Evolutionary conservation across 345 rosid genomes (phyloP).

Genomic region (Noccaea bulbosa): DNA sequence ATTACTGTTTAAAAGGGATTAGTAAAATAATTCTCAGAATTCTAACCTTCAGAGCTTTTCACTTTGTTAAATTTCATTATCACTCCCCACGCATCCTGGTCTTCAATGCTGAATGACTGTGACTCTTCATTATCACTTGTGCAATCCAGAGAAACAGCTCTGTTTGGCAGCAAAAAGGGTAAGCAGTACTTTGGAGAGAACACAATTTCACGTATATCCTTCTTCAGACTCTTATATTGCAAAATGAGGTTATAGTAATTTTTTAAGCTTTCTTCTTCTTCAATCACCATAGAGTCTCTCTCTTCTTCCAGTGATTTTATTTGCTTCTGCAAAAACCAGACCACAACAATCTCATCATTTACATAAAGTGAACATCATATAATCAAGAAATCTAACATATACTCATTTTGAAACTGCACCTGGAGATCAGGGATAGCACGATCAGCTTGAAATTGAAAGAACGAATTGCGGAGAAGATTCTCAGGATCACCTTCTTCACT

Average conservation of each 20-base stretch:
- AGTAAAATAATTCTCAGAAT: slow-evolving; percentile 1
- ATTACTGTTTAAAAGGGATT: slow-evolving; percentile 6
- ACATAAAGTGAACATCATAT: background rate
- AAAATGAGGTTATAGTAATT: slow-evolving; percentile 77
- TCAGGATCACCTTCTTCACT: slow-evolving; percentile 97
- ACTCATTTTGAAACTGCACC: slow-evolving; percentile 49
- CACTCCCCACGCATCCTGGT: slow-evolving; percentile 83
- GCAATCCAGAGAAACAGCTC: slow-evolving; percentile 70
- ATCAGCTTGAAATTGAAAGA: slow-evolving; percentile 98
- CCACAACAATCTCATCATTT: slow-evolving; percentile 27
- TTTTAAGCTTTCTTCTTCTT: slow-evolving; percentile 90
- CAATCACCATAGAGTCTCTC: slow-evolving; percentile 84
- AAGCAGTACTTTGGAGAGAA: slow-evolving; percentile 82
- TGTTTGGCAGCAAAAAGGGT: slow-evolving; percentile 82
- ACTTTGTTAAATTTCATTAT: slow-evolving; percentile 73
- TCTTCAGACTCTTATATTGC: slow-evolving; percentile 74
- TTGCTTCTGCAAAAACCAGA: slow-evolving; percentile 67
- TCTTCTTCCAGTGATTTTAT: slow-evolving; percentile 75
- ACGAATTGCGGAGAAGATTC: slow-evolving; percentile 91
- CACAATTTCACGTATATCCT: slow-evolving; percentile 75
- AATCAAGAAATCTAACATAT: slow-evolving; percentile 10
- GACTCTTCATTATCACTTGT: slow-evolving; percentile 55
- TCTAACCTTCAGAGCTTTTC: slow-evolving; percentile 71
- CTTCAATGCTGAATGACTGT: slow-evolving; percentile 69
- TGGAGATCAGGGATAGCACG: slow-evolving; percentile 87